phyloP scores from a whole-genome alignment of 2,329 filamentous ascomycete genomes.

The Paraphaeosphaeria sporulosa region DNA sequence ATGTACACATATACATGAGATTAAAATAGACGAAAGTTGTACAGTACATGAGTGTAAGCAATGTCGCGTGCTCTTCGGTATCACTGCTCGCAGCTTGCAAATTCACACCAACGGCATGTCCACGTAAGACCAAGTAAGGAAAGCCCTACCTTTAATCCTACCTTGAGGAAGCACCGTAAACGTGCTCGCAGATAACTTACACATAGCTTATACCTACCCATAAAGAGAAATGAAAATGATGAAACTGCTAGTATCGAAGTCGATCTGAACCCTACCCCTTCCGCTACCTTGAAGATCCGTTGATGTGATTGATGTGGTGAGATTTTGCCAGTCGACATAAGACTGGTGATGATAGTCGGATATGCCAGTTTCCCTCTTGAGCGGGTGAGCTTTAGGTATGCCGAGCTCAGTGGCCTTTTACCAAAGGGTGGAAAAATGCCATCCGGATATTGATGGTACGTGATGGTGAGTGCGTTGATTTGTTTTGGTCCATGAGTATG shows the following conservation, averaged over 20 bases:
- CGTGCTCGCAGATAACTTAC: slow-evolving; percentile 17
- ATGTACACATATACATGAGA: background rate
- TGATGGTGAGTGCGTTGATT: background rate
- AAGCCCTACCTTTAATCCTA: slow-evolving; percentile 33
- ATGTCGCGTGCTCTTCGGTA: background rate
- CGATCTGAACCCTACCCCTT: slow-evolving; percentile 20
- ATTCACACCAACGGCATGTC: background rate
- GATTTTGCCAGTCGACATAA: background rate
- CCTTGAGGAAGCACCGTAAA: slow-evolving; percentile 17
- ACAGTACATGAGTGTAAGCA: background rate
- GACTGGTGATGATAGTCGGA: background rate
- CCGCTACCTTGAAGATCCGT: background rate
- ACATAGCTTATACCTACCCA: slow-evolving; percentile 29
- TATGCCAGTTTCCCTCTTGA: slow-evolving; percentile 4
- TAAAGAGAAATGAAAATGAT: slow-evolving; percentile 4
- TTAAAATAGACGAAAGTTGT: background rate
- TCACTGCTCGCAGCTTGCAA: background rate
- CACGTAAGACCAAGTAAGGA: slow-evolving; percentile 20
- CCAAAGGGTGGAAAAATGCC: background rate
- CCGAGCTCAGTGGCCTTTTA: background rate
- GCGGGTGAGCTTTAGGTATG: background rate
- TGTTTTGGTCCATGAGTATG: background rate
- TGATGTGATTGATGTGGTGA: background rate
- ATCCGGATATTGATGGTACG: background rate
- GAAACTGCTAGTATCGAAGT: slow-evolving; percentile 7